Percentiles rank a stretch among this genome's conserved stretches.
Evolutionary conservation across 345 rosid genomes (phyloP).

Genomic region (Zanthoxylum bungeanum): DNA sequence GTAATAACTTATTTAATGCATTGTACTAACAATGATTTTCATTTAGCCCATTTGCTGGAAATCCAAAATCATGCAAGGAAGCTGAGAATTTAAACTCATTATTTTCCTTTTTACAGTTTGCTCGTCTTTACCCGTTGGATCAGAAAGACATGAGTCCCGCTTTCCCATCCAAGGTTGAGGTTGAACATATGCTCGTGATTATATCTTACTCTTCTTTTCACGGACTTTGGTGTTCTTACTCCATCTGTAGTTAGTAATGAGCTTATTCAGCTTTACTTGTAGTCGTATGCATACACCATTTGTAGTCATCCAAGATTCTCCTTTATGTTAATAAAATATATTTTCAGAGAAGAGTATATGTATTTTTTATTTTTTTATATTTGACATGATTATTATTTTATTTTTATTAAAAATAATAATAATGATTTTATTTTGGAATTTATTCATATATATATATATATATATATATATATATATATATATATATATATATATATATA

Average conservation of each 20-base stretch:
- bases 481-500: no score
- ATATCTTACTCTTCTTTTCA: slow-evolving; percentile 82
- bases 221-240: slow-evolving; percentile 90
- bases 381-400: no score
- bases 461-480: no score
- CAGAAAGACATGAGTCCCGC: slow-evolving; percentile 86
- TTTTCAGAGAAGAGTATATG: no score
- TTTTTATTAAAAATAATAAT: no score
- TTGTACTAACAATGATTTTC: background rate
- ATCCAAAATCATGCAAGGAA: background rate
- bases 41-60: background rate
- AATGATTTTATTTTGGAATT: no score
- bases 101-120: slow-evolving; percentile 54
- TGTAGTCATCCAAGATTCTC: no score
- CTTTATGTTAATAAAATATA: no score
- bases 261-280: slow-evolving; percentile 86
- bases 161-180: slow-evolving; percentile 85
- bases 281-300: background rate
- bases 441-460: no score
- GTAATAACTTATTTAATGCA: background rate
- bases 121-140: slow-evolving; percentile 93
- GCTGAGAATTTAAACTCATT: no score
- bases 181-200: slow-evolving; percentile 84
- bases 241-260: slow-evolving; percentile 95
- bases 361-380: no score